Evolutionary conservation across 805 yeast genomes (phyloP).

Genomic region (Metschnikowia rubicola): DNA sequence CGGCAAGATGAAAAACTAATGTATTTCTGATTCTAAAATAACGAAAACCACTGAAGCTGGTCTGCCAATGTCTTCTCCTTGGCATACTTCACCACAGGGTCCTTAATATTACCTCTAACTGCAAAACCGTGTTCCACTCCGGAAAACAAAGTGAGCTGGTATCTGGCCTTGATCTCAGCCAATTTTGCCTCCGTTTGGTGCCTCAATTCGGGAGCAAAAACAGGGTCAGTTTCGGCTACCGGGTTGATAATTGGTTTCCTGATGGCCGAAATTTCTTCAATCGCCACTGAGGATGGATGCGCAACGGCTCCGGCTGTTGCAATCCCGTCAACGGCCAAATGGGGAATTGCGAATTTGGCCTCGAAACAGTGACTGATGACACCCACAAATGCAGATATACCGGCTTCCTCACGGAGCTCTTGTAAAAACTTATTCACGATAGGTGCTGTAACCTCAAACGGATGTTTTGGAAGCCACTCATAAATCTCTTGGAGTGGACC

Average conservation of each 20-base stretch:
- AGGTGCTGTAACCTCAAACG: constrained; percentile 44
- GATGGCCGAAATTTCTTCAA: constrained; percentile 61
- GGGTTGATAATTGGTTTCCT: constrained; percentile 64
- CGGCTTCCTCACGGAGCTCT: constrained; percentile 37
- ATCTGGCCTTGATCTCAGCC: constrained; percentile 45
- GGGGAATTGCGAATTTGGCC: constrained; percentile 62
- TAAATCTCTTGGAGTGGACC: constrained; percentile 13
- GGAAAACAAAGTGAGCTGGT: constrained; percentile 58
- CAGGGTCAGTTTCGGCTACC: constrained; percentile 70
- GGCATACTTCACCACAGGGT: constrained; percentile 56
- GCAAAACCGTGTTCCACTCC: constrained; percentile 78
- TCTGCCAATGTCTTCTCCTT: constrained; percentile 58
- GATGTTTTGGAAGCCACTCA: constrained; percentile 56
- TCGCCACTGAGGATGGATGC: constrained; percentile 76
- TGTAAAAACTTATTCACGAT: constrained; percentile 48
- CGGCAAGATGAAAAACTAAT: too few relatives aligned
- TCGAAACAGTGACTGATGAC: constrained; percentile 83
- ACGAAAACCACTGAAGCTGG: constrained; percentile 31
- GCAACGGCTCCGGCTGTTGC: constrained; percentile 71
- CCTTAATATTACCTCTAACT: constrained; percentile 64
- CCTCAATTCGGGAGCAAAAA: constrained; percentile 65
- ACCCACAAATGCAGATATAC: constrained; percentile 46
- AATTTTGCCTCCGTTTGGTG: constrained; percentile 56
- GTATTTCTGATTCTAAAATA: background rate
- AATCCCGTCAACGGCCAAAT: constrained; percentile 40